phyloP scores from a whole-genome alignment of 2,329 filamentous ascomycete genomes.

The Fusarium floridanum region DNA sequence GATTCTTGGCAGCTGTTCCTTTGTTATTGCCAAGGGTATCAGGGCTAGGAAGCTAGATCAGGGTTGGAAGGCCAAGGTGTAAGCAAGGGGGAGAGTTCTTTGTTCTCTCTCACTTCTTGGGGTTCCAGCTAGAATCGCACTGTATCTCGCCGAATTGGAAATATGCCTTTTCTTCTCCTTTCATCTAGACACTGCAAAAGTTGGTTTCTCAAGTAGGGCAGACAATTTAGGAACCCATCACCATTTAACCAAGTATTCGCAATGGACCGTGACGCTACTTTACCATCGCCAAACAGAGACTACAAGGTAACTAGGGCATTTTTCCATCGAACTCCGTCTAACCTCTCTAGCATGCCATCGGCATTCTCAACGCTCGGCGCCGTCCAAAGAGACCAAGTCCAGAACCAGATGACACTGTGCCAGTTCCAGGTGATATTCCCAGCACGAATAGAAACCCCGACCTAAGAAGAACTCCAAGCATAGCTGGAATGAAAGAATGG shows the following conservation, averaged over 20 bases:
- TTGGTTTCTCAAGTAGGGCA: background rate
- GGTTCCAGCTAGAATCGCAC: background rate
- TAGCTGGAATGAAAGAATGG: background rate
- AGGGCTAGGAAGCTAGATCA: conserved; percentile 7
- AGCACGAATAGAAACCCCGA: background rate
- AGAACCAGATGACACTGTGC: background rate
- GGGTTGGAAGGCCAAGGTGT: conserved; percentile 10
- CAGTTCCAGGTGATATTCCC: background rate
- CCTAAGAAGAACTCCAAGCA: background rate
- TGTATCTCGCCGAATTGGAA: background rate
- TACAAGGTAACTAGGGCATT: background rate
- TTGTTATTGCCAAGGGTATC: conserved; percentile 10
- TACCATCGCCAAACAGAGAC: background rate
- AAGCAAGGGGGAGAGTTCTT: background rate
- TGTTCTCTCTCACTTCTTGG: background rate
- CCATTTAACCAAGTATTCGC: background rate
- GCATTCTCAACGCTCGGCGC: background rate
- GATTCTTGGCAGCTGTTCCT: conserved; percentile 11
- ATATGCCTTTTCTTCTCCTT: background rate
- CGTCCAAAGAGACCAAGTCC: background rate
- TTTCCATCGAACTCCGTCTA: background rate
- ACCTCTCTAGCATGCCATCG: background rate
- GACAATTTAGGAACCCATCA: background rate
- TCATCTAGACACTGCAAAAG: too few species aligned
- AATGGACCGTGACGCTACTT: background rate